phyloP scores from a whole-genome alignment of 163 green algal genomes.

The Chloromonas sp. region DNA sequence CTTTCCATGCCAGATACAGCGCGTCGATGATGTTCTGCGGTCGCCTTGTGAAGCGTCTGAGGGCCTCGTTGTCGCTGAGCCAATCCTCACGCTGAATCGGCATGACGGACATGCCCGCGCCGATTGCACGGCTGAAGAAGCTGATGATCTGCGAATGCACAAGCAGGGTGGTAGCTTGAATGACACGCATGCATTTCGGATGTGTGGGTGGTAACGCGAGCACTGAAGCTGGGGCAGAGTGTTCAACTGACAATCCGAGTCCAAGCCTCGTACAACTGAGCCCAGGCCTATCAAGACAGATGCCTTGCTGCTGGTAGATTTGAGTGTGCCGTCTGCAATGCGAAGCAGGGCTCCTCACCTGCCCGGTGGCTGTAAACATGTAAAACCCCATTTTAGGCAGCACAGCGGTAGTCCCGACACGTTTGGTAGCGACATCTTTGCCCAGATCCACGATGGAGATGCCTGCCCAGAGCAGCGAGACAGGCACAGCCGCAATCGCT shows the following conservation, averaged over 20 bases:
- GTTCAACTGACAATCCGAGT: too few relatives aligned
- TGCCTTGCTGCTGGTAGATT: too few relatives aligned
- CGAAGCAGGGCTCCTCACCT: conserved; percentile 11
- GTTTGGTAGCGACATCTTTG: conserved; percentile 45
- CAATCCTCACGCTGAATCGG: conserved; percentile 33
- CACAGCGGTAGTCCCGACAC: conserved; percentile 36
- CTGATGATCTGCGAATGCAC: conserved; percentile 23
- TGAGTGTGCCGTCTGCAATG: too few relatives aligned
- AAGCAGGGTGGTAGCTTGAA: neutral
- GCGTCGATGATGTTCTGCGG: conserved; percentile 40
- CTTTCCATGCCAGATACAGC: conserved; percentile 22
- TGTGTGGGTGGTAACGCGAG: too few relatives aligned
- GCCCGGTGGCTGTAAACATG: conserved; percentile 35
- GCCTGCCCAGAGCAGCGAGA: conserved; percentile 70
- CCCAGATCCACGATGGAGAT: conserved; percentile 57
- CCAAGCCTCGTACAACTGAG: too few relatives aligned
- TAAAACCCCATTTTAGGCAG: conserved; percentile 59
- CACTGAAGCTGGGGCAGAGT: too few relatives aligned
- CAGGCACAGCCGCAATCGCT: conserved; percentile 69
- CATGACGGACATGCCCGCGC: conserved; percentile 34
- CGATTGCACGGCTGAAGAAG: conserved; percentile 18
- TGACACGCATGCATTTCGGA: too few relatives aligned
- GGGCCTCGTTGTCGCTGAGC: conserved; percentile 28
- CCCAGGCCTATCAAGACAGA: too few relatives aligned
- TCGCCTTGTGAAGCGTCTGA: conserved; percentile 32